These are phyloP conservation scores for Cylindrotheca fusiformis DNA, from an alignment of 108 stramenopile genomes.

Conservation along the genomic window DNA sequence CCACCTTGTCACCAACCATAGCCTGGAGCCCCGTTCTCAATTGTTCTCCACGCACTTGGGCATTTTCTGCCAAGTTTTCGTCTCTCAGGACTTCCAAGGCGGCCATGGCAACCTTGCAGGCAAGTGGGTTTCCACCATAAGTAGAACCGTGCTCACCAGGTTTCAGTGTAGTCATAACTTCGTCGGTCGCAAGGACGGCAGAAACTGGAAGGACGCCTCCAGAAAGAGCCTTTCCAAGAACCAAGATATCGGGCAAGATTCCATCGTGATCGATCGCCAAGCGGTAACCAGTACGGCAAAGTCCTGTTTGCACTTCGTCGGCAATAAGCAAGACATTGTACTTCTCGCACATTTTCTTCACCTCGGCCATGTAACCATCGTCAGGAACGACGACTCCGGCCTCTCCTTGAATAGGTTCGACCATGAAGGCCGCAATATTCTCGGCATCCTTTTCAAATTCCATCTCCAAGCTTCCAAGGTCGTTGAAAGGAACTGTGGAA, in stretches of 20 bases:
- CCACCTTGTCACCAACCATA: constrained; percentile 57
- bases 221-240: constrained; percentile 95
- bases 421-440: constrained; percentile 93
- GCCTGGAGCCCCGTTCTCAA: constrained; percentile 73
- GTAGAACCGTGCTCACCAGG: constrained; percentile 99
- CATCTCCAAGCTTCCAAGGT: constrained; percentile 80
- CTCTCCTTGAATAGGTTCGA: constrained; percentile 99
- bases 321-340: constrained; percentile 96
- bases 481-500: constrained; percentile 86
- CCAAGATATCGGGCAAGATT: constrained; percentile 94
- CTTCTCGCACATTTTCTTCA: constrained; percentile 86
- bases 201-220: constrained; percentile 97
- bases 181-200: constrained; percentile 92
- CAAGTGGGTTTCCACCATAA: constrained; percentile 99
- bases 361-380: constrained; percentile 93
- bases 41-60: constrained; percentile 85
- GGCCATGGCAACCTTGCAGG: constrained; percentile 96
- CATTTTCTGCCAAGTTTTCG: constrained; percentile 90
- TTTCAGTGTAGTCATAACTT: constrained; percentile 95
- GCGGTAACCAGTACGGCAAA: constrained; percentile 92
- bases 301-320: constrained; percentile 99
- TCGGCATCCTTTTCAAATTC: constrained; percentile 80
- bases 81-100: constrained; percentile 94
- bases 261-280: constrained; percentile 91
- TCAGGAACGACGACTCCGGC: constrained; percentile 98